These are phyloP conservation scores for Sarcocystis neurona DNA, from an alignment of 169 alveolate genomes.

Conservation along the genomic window DNA sequence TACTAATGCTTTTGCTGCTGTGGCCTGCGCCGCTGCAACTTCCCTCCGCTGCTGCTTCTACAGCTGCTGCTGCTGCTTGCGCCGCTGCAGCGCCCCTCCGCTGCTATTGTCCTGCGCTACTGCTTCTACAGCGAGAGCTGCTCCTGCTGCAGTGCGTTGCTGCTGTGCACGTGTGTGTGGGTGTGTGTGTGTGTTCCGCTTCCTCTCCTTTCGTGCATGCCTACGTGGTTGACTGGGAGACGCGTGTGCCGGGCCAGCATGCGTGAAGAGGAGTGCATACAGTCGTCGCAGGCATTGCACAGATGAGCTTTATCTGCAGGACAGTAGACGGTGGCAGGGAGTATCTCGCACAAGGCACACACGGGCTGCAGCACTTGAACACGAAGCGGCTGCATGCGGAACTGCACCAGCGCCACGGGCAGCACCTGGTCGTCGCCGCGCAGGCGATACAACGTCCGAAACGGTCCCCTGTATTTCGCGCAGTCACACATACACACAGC, in stretches of 20 bases:
- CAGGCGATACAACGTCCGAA: conserved; percentile 71
- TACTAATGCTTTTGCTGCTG: too few relatives aligned
- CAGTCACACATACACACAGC: not conserved
- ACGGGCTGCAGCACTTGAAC: conserved; percentile 82
- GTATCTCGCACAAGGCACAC: conserved; percentile 81
- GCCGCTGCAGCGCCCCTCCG: too few relatives aligned
- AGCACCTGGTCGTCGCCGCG: conserved; percentile 78
- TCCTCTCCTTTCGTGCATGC: not conserved
- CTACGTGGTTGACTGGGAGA: conserved; percentile 76
- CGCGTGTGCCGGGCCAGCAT: conserved; percentile 84
- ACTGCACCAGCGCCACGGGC: conserved; percentile 74
- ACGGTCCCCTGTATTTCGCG: conserved; percentile 22
- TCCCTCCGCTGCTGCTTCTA: too few relatives aligned
- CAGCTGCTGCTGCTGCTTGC: too few relatives aligned
- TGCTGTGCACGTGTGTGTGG: too few relatives aligned
- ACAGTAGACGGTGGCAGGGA: conserved; percentile 79
- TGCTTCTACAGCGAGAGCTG: too few relatives aligned
- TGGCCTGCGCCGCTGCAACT: too few relatives aligned
- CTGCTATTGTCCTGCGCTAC: too few relatives aligned
- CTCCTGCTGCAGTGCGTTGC: too few relatives aligned
- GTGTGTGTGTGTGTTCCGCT: not conserved
- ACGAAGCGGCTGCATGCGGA: conserved; percentile 78
- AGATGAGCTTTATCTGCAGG: conserved; percentile 86
- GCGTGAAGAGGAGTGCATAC: conserved; percentile 80
- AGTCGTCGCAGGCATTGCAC: conserved; percentile 84